Percentiles rank a stretch among this genome's conserved stretches.
These are phyloP conservation scores for Lecanoromycetidae sp. DNA, from an alignment of 2,329 filamentous ascomycete species.

Conservation along the genomic window DNA sequence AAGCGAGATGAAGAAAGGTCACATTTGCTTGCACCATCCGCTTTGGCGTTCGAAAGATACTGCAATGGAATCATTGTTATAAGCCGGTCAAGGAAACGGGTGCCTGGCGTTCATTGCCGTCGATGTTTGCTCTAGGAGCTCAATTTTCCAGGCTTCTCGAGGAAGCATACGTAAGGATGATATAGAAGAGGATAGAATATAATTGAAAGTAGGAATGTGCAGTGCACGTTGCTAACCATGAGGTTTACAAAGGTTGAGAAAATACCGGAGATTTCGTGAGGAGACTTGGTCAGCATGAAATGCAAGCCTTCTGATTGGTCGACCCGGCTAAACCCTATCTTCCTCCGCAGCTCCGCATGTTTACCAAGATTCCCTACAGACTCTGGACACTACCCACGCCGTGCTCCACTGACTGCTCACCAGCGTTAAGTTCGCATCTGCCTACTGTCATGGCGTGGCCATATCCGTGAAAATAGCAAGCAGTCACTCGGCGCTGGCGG, in stretches of 20 bases:
- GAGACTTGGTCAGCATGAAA: neutral
- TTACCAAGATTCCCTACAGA: neutral
- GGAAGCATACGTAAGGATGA: no score
- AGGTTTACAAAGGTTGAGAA: neutral
- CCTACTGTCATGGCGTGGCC: constrained; percentile 16
- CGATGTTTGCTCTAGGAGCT: no score
- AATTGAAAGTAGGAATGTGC: no score
- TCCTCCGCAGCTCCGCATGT: neutral
- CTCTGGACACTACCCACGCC: neutral
- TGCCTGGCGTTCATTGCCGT: no score
- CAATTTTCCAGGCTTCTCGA: no score
- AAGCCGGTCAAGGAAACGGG: no score
- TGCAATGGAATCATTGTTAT: no score
- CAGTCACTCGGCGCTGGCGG: constrained; percentile 6
- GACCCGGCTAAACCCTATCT: no score
- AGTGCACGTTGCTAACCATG: neutral
- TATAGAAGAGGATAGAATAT: no score
- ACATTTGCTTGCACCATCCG: no score
- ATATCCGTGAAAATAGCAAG: constrained; percentile 14
- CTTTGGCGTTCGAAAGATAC: no score
- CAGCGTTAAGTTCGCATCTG: neutral
- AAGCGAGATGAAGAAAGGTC: neutral
- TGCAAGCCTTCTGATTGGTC: constrained; percentile 4
- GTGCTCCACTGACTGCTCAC: neutral
- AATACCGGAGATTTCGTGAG: no score